Conservation (phyloP, 73 alveolate species). For the Paramecium pentaurelia region DNA sequence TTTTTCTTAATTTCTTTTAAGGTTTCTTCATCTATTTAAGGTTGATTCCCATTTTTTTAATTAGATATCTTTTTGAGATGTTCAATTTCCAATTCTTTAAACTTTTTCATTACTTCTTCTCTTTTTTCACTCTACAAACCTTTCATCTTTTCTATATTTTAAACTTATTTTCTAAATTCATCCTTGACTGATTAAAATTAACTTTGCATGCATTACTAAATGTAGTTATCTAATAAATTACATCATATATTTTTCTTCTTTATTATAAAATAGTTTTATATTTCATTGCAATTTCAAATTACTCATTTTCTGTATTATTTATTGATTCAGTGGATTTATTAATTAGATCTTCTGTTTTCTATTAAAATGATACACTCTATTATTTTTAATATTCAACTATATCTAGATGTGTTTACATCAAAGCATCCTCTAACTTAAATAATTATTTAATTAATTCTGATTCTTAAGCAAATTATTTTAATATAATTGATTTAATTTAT, state of each 20-base stretch:
- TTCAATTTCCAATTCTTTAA: constrained; percentile 16
- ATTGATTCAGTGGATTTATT: background rate
- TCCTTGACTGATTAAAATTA: background rate
- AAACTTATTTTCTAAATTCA: background rate
- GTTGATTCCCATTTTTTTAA: background rate
- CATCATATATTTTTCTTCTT: constrained; percentile 37
- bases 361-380: background rate
- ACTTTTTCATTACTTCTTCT: background rate
- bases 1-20: constrained; percentile 17
- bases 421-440: background rate
- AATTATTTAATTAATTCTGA: background rate
- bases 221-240: background rate
- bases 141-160: constrained; percentile 16
- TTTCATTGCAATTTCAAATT: constrained; percentile 28
- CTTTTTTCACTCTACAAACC: background rate
- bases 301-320: background rate
- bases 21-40: background rate
- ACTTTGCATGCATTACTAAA: background rate
- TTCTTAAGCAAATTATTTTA: background rate
- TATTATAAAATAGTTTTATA: background rate
- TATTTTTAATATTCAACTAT: constrained; percentile 11
- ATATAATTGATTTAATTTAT: background rate
- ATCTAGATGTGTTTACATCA: background rate
- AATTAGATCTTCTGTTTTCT: background rate
- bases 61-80: background rate